A percentile compares a stretch with the other conserved stretches of the same genome.
Evolutionary conservation across 2,329 filamentous ascomycete genomes (phyloP).

Genomic region (Stemphylium lycopersici): DNA sequence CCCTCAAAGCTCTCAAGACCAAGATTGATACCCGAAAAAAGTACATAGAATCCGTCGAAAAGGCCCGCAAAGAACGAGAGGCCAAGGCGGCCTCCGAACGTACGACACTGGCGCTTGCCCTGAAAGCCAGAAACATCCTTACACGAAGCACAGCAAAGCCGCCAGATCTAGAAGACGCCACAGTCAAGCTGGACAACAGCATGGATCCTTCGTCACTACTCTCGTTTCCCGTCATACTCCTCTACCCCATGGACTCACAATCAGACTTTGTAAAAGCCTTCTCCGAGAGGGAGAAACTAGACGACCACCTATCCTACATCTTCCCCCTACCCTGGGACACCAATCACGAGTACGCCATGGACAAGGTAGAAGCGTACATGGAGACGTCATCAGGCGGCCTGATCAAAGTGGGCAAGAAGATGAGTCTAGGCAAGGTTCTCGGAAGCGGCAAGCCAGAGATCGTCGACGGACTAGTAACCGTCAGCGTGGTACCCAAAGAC

Average conservation of each 20-base stretch:
- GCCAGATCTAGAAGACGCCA: constrained; percentile 87
- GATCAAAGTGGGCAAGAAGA: constrained; percentile 88
- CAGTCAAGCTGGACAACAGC: constrained; percentile 72
- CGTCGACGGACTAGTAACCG: constrained; percentile 80
- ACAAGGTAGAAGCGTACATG: constrained; percentile 82
- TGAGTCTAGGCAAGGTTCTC: constrained; percentile 76
- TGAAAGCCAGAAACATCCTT: constrained; percentile 74
- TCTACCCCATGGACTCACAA: constrained; percentile 84
- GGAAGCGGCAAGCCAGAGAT: constrained; percentile 80
- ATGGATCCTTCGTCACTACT: constrained; percentile 75
- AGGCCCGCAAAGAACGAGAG: constrained; percentile 62
- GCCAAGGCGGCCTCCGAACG: constrained; percentile 63
- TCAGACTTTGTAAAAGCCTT: constrained; percentile 92
- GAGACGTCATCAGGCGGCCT: constrained; percentile 81
- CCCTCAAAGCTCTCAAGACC: constrained; percentile 66
- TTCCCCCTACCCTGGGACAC: constrained; percentile 88
- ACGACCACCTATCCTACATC: constrained; percentile 82
- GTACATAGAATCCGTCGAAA: constrained; percentile 61
- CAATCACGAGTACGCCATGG: constrained; percentile 67
- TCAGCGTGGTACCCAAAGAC: constrained; percentile 79
- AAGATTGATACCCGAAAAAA: constrained; percentile 68
- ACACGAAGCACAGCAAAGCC: constrained; percentile 70
- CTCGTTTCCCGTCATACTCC: constrained; percentile 76
- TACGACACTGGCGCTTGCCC: constrained; percentile 56
- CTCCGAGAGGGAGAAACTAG: constrained; percentile 74